Conservation (phyloP, 257 asterid species). For the Solanum peruvianum region DNA sequence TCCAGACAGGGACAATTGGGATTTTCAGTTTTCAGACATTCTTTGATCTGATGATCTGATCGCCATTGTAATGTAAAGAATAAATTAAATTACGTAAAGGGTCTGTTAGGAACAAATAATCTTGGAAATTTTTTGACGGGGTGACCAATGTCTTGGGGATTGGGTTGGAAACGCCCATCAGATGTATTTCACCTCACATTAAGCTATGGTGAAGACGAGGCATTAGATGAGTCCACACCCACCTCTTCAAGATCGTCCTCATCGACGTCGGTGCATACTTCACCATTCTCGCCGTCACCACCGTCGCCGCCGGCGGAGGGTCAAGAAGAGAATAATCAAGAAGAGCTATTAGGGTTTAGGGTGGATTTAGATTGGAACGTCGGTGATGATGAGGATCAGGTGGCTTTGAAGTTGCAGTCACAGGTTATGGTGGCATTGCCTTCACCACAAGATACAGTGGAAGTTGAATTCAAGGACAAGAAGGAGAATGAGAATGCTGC, state of each 20-base stretch:
- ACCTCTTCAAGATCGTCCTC: constrained; percentile 55
- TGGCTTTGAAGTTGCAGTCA: constrained; percentile 79
- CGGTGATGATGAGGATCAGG: constrained; percentile 90
- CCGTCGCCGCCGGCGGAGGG: constrained; percentile 26
- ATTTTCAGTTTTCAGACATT: background rate
- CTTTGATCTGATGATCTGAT: background rate
- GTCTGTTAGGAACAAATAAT: background rate
- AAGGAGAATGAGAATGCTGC: background rate
- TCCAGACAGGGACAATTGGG: background rate
- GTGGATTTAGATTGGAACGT: constrained; percentile 79
- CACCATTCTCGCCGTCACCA: constrained; percentile 23
- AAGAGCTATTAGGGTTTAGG: constrained; percentile 44
- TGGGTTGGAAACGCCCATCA: constrained; percentile 91
- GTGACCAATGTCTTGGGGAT: constrained; percentile 86
- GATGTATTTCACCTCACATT: constrained; percentile 83
- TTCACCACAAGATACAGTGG: constrained; percentile 71
- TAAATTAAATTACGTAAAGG: background rate
- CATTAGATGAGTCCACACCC: constrained; percentile 55
- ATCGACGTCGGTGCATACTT: constrained; percentile 22
- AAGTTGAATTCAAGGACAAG: constrained; percentile 46
- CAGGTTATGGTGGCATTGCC: constrained; percentile 98
- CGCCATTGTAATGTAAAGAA: background rate
- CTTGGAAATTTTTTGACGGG: background rate
- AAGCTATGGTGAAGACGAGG: constrained; percentile 71
- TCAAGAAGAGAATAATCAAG: constrained; percentile 25